Conservation (phyloP, 495 filamentous ascomycete species). For the Sphaerosporella brunnea region DNA sequence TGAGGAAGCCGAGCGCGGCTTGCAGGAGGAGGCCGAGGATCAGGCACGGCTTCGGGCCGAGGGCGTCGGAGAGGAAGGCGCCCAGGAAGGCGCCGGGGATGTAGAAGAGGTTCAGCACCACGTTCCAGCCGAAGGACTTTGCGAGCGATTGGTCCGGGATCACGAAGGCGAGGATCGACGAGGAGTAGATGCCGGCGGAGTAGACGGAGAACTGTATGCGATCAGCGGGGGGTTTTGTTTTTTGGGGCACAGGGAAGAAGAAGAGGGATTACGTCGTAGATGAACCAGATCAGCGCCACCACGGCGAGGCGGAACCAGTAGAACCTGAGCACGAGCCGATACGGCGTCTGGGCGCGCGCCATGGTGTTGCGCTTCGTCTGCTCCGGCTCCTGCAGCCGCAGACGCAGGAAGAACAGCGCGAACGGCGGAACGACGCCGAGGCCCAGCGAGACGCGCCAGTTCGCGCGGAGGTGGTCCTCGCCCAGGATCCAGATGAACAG, state of each 20-base stretch:
- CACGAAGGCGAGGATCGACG: conserved; percentile 50
- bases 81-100: conserved; percentile 61
- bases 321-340: conserved; percentile 35
- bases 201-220: conserved; percentile 46
- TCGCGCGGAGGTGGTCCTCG: neutral
- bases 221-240: conserved; percentile 7
- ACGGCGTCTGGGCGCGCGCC: conserved; percentile 38
- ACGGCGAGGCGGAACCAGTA: conserved; percentile 47
- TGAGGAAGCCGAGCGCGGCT: conserved; percentile 64
- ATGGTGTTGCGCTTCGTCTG: conserved; percentile 49
- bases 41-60: conserved; percentile 59
- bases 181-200: conserved; percentile 62
- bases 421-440: conserved; percentile 66
- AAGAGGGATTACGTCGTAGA: conserved; percentile 44
- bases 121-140: conserved; percentile 67
- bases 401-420: conserved; percentile 52
- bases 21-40: conserved; percentile 48
- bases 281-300: conserved; percentile 75
- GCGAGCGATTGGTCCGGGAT: conserved; percentile 38
- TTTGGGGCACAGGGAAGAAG: neutral
- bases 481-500: conserved; percentile 1
- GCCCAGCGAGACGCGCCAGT: conserved; percentile 36
- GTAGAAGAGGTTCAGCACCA: conserved; percentile 68
- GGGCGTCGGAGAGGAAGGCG: conserved; percentile 48
- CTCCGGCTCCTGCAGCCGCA: conserved; percentile 66